Evolutionary conservation across 495 filamentous ascomycete genomes (phyloP), one percentile per base, ranked within the genome.

Genomic region (Bacidia rubella): DNA sequence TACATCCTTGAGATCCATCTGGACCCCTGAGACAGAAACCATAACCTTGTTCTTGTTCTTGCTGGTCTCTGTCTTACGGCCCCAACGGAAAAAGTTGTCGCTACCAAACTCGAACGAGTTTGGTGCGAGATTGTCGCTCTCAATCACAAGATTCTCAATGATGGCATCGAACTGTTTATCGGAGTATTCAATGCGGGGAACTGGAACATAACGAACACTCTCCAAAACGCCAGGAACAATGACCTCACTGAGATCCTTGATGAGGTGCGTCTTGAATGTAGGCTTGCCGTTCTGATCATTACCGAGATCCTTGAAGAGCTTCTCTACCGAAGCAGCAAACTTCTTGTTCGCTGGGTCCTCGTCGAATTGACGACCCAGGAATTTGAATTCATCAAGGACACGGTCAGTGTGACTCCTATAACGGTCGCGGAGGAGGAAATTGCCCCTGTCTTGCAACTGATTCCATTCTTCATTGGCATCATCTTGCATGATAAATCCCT

Each of bases 31-130:
- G 3, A 86, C 84, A 35, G 85, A 83, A 42, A 97, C 72, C 73
- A 90, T 82, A 39, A 87, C 71, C 59, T 85, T 82, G 67, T 95
- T 87, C 65, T 82, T 81, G 58, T 78, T 81, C 71, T 80, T 87
- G 77, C 75, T 95, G 65, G 77, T 75, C 47, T 83, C 72, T 54
- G 74, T 76, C 82, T 92, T 95, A 60, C 92, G 87, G 21, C 92
- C 93, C 78, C 85, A 96, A 55, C 86, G 82, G 78, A 88, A 89
- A 72, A 94, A 94, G 70, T 96, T 95, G 69, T 98, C 90, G 63
- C 78, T 86, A 44, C 80, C 80, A 60, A 97, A 78, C 62, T 98
- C 93, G 23, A 96, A 68, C 1, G 94, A 80, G 65, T 98, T 98
- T 38, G 92, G 92, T 76, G 92, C 87, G 58, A 98, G 77, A 68